Percentiles rank a stretch among this genome's conserved stretches.
Evolutionary conservation across 768 basidiomycete genomes (phyloP).

Genomic region (Boletus subparvulus): DNA sequence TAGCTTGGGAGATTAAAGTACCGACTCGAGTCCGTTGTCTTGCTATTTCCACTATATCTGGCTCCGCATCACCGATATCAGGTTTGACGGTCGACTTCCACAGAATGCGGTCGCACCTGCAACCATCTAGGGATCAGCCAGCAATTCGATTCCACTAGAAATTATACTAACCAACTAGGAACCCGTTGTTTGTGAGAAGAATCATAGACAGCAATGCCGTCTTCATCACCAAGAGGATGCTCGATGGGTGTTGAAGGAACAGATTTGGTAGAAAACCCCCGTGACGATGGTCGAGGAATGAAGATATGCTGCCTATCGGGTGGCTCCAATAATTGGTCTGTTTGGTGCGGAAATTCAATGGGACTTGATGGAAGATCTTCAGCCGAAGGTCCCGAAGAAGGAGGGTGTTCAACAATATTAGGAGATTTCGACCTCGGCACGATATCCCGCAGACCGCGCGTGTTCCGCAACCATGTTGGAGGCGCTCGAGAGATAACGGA

Average conservation of each 20-base stretch:
- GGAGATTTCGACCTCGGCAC: constrained; percentile 20
- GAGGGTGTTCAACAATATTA: constrained; percentile 26
- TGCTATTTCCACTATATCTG: constrained; percentile 30
- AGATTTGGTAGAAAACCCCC: constrained; percentile 31
- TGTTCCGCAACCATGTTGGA: constrained; percentile 32
- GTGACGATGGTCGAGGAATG: constrained; percentile 28
- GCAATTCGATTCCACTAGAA: background rate
- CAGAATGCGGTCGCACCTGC: constrained; percentile 81
- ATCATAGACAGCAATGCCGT: constrained; percentile 72
- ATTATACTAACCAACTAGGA: constrained; percentile 69
- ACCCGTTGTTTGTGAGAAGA: constrained; percentile 79
- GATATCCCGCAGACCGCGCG: constrained; percentile 17
- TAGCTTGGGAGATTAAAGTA: constrained; percentile 53
- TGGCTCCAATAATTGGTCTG: constrained; percentile 16
- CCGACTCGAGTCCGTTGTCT: constrained; percentile 49
- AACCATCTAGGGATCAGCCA: constrained; percentile 5
- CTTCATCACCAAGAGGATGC: constrained; percentile 36
- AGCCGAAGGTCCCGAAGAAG: constrained; percentile 22
- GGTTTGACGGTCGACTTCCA: constrained; percentile 72
- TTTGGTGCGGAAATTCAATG: constrained; percentile 14
- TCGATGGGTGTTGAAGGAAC: constrained; percentile 35
- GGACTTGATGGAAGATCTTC: constrained; percentile 27
- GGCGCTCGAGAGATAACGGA: constrained; percentile 29
- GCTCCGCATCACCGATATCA: constrained; percentile 42
- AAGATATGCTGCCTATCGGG: constrained; percentile 21